Base-by-base conservation (phyloP, 2,329 filamentous ascomycete genomes). In the Penicillium sp. region DNA sequence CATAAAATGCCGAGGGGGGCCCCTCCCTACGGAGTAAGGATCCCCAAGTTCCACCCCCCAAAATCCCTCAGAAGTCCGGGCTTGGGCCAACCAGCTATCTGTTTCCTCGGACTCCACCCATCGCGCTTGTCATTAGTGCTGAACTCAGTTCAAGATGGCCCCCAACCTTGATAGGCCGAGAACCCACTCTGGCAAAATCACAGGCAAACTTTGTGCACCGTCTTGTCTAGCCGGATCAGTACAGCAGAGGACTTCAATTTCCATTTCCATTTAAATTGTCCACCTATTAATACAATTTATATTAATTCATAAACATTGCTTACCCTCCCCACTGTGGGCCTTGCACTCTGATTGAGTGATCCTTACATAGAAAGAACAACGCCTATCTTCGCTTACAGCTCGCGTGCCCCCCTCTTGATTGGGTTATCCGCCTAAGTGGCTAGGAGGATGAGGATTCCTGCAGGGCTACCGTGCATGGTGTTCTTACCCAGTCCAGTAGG, bases 1-100 rank as follows among this genome's bases (percentile, higher is more conserved):
- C 47, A 52, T 44, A 18, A 49, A 43, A 27, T 6, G 14, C 22
- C 47, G 38, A 48, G 39, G 55, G 50, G 50, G 32, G 52, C 43
- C 21, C 38, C 27, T 54, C 56, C 56, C 44, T 55, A 59, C 43
- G 47, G 43, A 60, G 56, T 57, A 64, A 32, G 27, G 61, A 64
- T 63, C 52, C 52, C 47, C 56, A 14, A 9, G 45, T 47, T 58
- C 58, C 57, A 56, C 16, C 22, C 43, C 6, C 24, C 51, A 57
- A 64, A 63, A 61, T 61, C 31, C 55, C 58, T 59, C 58, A 58
- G 51, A 31, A 21, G 39, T 34, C 47, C 34, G 34, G 34, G 34
- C 16, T 42, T 32, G 34, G 34, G 13, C 48, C 34, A 45, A 47
- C 22, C 5, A 47, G 27, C 38, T 8, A 32, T 7, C 22, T 8